Conservation (phyloP, 371 early-diverging fungal genomes). For the Mucor saturninus region DNA sequence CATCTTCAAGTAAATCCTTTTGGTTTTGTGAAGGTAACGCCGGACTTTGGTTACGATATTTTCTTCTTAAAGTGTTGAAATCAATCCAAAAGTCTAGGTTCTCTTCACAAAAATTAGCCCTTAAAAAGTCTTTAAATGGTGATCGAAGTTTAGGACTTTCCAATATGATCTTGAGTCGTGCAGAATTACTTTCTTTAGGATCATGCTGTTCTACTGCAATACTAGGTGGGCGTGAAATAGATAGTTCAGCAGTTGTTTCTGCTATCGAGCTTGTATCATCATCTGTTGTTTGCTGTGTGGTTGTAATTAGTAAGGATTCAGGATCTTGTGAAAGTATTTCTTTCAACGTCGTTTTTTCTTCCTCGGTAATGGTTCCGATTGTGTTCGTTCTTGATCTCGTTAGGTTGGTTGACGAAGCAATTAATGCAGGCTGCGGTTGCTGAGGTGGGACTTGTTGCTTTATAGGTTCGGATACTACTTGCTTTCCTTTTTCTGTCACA, state of each 20-base stretch:
- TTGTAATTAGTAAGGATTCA: slow-evolving; percentile 18
- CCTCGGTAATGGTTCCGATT: slow-evolving; percentile 5
- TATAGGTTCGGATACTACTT: slow-evolving; percentile 20
- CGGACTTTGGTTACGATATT: slow-evolving; percentile 43
- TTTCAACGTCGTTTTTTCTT: slow-evolving; percentile 21
- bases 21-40: slow-evolving; percentile 37
- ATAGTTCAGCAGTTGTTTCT: neutral
- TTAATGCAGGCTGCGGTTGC: slow-evolving; percentile 18
- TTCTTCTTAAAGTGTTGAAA: slow-evolving; percentile 44
- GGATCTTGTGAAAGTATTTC: slow-evolving; percentile 30
- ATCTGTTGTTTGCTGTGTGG: slow-evolving; percentile 14
- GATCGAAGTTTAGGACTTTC: slow-evolving; percentile 61
- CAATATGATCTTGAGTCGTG: slow-evolving; percentile 65
- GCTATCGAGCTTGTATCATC: slow-evolving; percentile 6
- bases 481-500: slow-evolving; percentile 35
- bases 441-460: slow-evolving; percentile 20
- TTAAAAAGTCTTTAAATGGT: slow-evolving; percentile 68
- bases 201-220: slow-evolving; percentile 23
- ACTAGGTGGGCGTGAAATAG: slow-evolving; percentile 17
- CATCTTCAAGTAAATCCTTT: slow-evolving; percentile 60
- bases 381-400: slow-evolving; percentile 14
- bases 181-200: slow-evolving; percentile 58
- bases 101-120: slow-evolving; percentile 74
- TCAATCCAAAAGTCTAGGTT: slow-evolving; percentile 76
- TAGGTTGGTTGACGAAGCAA: neutral